These are phyloP conservation scores for Chlamydomonas sp. DNA, from an alignment of 139 green algal species.

Conservation along the genomic window DNA sequence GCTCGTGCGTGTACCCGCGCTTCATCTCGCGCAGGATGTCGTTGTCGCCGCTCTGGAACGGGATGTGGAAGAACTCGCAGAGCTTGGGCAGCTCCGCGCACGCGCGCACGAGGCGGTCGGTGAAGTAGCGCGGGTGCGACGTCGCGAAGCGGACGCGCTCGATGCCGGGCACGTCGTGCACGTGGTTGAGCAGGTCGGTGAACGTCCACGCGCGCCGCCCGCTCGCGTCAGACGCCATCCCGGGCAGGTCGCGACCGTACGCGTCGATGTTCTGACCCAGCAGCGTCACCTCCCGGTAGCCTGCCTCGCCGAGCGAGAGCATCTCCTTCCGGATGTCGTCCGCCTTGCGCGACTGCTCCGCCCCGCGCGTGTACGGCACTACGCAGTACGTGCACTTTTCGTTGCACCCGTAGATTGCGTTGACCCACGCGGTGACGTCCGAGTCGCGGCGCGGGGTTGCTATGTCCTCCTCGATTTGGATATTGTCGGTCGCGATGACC, in stretches of 20 bases:
- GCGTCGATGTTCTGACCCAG: constrained; percentile 96
- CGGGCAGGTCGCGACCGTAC: constrained; percentile 85
- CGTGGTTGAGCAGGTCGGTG: constrained; percentile 83
- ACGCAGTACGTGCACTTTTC: constrained; percentile 98
- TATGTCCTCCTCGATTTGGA: constrained; percentile 78
- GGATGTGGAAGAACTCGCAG: constrained; percentile 98
- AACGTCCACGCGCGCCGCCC: constrained; percentile 83
- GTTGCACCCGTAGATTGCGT: constrained; percentile 99
- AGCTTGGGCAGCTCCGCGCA: constrained; percentile 91
- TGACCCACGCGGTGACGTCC: constrained; percentile 92
- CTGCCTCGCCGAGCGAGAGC: constrained; percentile 71
- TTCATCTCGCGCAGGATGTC: constrained; percentile 84
- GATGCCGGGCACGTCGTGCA: constrained; percentile 87
- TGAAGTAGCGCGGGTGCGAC: constrained; percentile 90
- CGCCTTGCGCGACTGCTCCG: constrained; percentile 81
- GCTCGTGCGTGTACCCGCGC: constrained; percentile 68
- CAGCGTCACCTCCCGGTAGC: constrained; percentile 94
- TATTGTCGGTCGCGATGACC: constrained; percentile 65
- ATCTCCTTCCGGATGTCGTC: constrained; percentile 82
- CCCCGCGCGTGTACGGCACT: constrained; percentile 77
- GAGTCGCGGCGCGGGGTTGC: constrained; percentile 68
- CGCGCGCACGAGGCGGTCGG: constrained; percentile 81
- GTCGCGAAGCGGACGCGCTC: constrained; percentile 93
- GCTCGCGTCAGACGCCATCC: constrained; percentile 67
- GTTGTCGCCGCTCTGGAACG: constrained; percentile 91